phyloP scores from a whole-genome alignment of 257 asterid species.

The Solanum rostratum region DNA sequence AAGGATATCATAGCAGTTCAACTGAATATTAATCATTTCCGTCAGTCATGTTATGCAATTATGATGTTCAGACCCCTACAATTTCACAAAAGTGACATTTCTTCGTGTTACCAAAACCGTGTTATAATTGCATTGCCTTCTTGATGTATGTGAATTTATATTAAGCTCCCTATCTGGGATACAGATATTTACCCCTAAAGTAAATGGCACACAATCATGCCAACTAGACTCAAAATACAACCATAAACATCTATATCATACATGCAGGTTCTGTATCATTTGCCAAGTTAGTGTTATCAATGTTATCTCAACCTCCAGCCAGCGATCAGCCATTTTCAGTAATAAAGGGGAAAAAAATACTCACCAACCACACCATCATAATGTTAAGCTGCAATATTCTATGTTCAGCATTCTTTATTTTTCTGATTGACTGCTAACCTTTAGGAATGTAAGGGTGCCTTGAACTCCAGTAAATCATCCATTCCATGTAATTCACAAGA shows the following conservation, averaged over 20 bases:
- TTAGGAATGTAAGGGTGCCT: neutral
- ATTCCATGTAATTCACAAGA: neutral
- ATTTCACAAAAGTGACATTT: neutral
- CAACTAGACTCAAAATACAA: neutral
- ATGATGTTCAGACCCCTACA: neutral
- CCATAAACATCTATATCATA: neutral
- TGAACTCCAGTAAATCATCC: neutral
- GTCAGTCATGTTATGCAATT: neutral
- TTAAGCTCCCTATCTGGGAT: neutral
- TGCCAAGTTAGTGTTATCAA: neutral
- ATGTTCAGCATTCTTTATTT: neutral
- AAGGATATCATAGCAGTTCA: neutral
- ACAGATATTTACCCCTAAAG: neutral
- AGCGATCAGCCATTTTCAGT: neutral
- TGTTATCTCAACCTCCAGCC: neutral
- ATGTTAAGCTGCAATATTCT: neutral
- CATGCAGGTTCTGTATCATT: neutral
- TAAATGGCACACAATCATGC: neutral
- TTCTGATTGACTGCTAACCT: neutral
- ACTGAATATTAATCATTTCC: neutral
- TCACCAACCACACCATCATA: neutral
- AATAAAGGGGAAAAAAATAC: neutral
- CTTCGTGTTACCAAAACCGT: neutral
- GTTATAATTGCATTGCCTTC: neutral
- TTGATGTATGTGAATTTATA: neutral